Percentiles rank a stretch among this genome's conserved stretches.
Evolutionary conservation across 169 alveolate genomes (phyloP).

Genomic region (Besnoitia besnoiti): DNA sequence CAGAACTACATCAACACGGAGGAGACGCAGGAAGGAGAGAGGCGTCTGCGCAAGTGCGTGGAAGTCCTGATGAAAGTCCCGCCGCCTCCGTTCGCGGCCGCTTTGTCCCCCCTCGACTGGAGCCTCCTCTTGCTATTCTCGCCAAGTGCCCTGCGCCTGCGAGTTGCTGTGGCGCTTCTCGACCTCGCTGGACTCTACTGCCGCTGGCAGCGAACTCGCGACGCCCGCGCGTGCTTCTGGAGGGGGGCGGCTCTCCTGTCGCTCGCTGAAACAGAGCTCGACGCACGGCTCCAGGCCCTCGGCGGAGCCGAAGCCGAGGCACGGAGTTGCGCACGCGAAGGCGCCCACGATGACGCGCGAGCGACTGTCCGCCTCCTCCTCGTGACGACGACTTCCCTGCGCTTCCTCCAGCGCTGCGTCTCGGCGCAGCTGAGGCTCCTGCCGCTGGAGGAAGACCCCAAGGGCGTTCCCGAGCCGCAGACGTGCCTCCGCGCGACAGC

Average conservation of each 20-base stretch:
- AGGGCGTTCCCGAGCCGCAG: neutral
- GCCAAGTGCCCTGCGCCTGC: neutral
- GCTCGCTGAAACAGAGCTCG: neutral
- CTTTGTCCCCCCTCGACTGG: neutral
- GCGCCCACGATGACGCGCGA: neutral
- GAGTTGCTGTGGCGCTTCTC: constrained; percentile 1
- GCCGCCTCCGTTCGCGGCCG: neutral
- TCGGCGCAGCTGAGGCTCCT: constrained; percentile 9
- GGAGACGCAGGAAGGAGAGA: constrained; percentile 9
- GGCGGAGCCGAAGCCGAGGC: neutral
- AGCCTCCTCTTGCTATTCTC: neutral
- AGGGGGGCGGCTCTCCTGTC: neutral
- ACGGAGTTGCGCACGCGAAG: neutral
- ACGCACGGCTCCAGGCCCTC: neutral
- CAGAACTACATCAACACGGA: constrained; percentile 42
- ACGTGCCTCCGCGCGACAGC: too few species aligned
- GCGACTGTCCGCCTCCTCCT: neutral
- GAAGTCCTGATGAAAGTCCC: neutral
- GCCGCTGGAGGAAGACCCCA: neutral
- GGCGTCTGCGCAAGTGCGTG: constrained; percentile 28
- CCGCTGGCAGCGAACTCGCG: constrained; percentile 30
- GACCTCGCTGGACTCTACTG: neutral
- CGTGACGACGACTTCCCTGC: neutral
- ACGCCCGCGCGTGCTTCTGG: neutral
- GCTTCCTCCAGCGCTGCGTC: neutral